Conservation (phyloP, 345 rosid genomes). For the Sonneratia alba region DNA sequence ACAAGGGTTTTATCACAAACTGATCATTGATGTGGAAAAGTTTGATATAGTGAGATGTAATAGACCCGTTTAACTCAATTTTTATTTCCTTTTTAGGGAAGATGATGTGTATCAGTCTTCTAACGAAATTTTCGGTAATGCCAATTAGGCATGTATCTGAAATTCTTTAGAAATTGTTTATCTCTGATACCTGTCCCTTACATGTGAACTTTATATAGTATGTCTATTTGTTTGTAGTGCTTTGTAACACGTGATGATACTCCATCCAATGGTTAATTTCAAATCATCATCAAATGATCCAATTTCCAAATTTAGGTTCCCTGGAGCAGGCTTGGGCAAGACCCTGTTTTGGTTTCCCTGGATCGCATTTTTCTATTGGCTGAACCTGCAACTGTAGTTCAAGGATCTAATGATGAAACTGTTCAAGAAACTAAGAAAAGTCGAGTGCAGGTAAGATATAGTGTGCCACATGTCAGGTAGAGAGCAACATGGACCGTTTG, state of each 20-base stretch:
- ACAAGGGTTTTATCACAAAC: not conserved
- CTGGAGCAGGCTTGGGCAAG: conserved; percentile 99
- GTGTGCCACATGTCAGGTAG: conserved; percentile 9
- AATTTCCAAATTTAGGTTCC: conserved; percentile 55
- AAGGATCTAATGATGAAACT: conserved; percentile 72
- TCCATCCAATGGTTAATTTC: not conserved
- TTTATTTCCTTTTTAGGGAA: not conserved
- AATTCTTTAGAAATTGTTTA: not conserved
- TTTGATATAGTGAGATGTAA: not conserved
- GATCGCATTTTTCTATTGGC: conserved; percentile 85
- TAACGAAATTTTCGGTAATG: not conserved
- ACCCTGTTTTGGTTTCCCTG: conserved; percentile 79
- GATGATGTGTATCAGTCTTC: not conserved
- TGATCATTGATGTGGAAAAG: not conserved
- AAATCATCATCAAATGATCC: not conserved
- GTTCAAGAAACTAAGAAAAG: conserved; percentile 80
- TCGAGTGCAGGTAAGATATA: conserved; percentile 64
- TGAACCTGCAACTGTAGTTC: conserved; percentile 78
- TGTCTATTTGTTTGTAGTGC: not conserved
- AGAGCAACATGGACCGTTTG: not conserved
- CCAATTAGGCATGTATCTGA: not conserved
- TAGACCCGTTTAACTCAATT: not conserved
- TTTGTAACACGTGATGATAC: not conserved
- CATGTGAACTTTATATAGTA: not conserved
- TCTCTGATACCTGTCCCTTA: not conserved